Percentiles rank a stretch among this genome's conserved stretches.
Evolutionary conservation across 331 rosid genomes (phyloP).

Genomic region (Stylosanthes scabra): DNA sequence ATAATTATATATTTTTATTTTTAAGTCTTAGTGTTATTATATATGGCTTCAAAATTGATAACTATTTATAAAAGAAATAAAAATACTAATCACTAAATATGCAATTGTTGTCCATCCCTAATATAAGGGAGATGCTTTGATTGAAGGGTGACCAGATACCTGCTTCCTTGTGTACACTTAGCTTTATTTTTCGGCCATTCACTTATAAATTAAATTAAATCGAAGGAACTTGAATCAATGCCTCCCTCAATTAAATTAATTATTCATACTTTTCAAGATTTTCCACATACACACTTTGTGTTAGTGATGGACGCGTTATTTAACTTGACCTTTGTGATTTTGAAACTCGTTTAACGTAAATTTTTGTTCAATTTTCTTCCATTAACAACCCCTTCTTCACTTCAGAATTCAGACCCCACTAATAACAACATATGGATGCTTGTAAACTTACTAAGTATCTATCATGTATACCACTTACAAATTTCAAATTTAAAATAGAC

Average conservation of each 20-base stretch:
- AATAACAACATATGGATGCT: not conserved
- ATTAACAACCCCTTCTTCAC: not conserved
- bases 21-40: no score
- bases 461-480: not conserved
- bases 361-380: not conserved
- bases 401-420: not conserved
- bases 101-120: no score
- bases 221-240: conserved; percentile 4
- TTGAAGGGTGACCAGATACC: not conserved
- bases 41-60: no score
- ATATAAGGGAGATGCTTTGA: not conserved
- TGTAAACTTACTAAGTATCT: not conserved
- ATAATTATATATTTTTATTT: no score
- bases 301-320: conserved; percentile 12
- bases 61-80: no score
- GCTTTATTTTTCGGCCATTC: not conserved
- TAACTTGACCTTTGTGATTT: not conserved
- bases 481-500: not conserved
- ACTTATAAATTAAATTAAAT: conserved; percentile 22
- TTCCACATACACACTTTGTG: not conserved
- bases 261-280: not conserved
- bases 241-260: not conserved
- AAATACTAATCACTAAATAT: no score
- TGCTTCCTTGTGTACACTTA: not conserved
- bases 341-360: not conserved